Evolutionary conservation across 768 basidiomycete species (phyloP).

Genomic region (Phanerodontia chrysosporium): DNA sequence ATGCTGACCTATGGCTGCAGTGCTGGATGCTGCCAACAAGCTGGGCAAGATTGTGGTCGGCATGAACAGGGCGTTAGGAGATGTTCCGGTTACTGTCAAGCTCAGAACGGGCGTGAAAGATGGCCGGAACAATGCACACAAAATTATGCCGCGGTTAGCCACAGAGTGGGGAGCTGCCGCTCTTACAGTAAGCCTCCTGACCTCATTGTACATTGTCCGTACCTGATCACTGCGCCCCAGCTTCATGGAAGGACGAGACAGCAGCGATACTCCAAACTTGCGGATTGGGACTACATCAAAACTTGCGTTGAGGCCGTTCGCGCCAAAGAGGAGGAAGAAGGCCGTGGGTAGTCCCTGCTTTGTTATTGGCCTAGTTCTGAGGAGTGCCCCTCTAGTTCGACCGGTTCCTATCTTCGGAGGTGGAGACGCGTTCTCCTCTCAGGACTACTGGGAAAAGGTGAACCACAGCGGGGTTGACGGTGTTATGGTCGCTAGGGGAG

Average conservation of each 20-base stretch:
- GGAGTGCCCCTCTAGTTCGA: slow-evolving; percentile 45
- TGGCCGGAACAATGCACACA: slow-evolving; percentile 80
- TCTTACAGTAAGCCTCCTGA: slow-evolving; percentile 54
- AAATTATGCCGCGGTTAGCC: slow-evolving; percentile 77
- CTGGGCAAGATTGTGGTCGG: slow-evolving; percentile 84
- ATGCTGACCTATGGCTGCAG: slow-evolving; percentile 34
- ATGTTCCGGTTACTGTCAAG: slow-evolving; percentile 88
- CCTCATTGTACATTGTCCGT: slow-evolving; percentile 13
- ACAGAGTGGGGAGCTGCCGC: slow-evolving; percentile 51
- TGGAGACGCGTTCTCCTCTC: slow-evolving; percentile 89
- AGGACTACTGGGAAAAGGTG: slow-evolving; percentile 75
- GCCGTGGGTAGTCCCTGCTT: slow-evolving; percentile 40
- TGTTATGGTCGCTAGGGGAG: slow-evolving; percentile 92
- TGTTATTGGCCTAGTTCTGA: slow-evolving; percentile 5
- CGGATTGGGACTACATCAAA: slow-evolving; percentile 94
- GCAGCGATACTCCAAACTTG: slow-evolving; percentile 87
- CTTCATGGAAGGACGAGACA: slow-evolving; percentile 95
- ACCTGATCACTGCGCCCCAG: slow-evolving; percentile 36
- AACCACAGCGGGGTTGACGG: slow-evolving; percentile 87
- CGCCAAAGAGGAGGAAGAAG: slow-evolving; percentile 62
- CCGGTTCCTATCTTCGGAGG: slow-evolving; percentile 95
- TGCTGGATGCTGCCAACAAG: slow-evolving; percentile 78
- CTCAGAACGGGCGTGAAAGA: slow-evolving; percentile 93
- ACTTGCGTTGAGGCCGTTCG: slow-evolving; percentile 81
- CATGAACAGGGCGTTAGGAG: slow-evolving; percentile 88